A percentile compares a stretch with the other conserved stretches of the same genome.
Conservation (phyloP, 1,284 basidiomycete species). For the Austroboletus novae-zelandiae region DNA sequence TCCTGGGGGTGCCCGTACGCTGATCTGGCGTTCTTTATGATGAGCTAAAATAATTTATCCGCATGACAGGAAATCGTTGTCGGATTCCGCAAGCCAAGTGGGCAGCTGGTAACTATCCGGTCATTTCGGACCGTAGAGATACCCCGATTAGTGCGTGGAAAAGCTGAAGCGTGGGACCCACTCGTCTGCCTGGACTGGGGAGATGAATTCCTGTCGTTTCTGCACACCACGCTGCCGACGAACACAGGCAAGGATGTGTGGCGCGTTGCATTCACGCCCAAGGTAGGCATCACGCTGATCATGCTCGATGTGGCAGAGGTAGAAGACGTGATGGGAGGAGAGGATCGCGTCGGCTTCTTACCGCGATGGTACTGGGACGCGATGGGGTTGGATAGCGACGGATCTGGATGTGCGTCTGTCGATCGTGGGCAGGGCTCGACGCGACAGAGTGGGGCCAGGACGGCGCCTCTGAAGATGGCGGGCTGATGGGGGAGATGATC, state of each 20-base stretch:
- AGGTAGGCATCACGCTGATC: conserved; percentile 46
- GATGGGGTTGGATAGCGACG: conserved; percentile 2
- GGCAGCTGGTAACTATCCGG: conserved; percentile 61
- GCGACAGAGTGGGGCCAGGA: too few species aligned
- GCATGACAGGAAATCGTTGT: conserved; percentile 75
- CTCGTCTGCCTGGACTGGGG: conserved; percentile 75
- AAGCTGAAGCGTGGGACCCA: conserved; percentile 78
- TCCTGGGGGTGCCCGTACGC: conserved; percentile 85
- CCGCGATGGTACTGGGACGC: conserved; percentile 71
- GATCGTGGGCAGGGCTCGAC: conserved; percentile 1
- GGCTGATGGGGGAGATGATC: too few species aligned
- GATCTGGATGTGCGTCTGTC: conserved; percentile 6
- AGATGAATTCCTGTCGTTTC: conserved; percentile 56
- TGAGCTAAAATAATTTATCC: conserved; percentile 1
- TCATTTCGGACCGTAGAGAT: conserved; percentile 72
- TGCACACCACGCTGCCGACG: conserved; percentile 40
- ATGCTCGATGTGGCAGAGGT: conserved; percentile 46
- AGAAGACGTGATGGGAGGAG: conserved; percentile 58
- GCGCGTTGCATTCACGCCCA: conserved; percentile 64
- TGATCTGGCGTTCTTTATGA: neutral
- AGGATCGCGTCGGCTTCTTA: conserved; percentile 73
- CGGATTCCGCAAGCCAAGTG: conserved; percentile 85
- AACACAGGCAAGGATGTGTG: conserved; percentile 46
- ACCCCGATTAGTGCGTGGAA: conserved; percentile 72
- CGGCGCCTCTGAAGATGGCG: too few species aligned